Base-by-base conservation (phyloP, 106 monocot genomes). In the Phalaenopsis aphrodite region DNA sequence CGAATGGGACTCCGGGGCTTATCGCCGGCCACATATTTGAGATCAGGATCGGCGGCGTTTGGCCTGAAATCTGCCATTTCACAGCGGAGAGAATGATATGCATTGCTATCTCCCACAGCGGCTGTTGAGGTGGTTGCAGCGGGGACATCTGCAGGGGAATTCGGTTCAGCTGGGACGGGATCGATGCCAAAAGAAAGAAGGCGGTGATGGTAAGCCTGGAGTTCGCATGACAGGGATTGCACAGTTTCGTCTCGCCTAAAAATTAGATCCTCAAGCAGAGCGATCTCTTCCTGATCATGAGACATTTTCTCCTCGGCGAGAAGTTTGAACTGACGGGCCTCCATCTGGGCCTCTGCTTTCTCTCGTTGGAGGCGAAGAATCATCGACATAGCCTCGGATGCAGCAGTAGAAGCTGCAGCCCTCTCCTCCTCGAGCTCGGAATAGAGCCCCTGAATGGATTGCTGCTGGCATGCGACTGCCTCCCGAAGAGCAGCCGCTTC, bases 261-360 rank as follows among this genome's bases (percentile, higher is more conserved):
- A 39, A 78, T 38, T 4, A 78, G 57, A 21, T 78, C 57, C 11
- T 78, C 78, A 19, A 78, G 61, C 41, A 78, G 42, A 8, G 78
- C 78, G 19, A 78, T 78, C 57, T 78, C 57, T 7, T 78, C 18
- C 78, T 78, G 56, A 18, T 78, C 78, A 24, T 78, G 78, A 56
- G 41, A 56, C 78, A 78, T 78, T 39, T 57, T 78, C 78, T 78
- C 78, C 57, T 78, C 78, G 15, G 78, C 57, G n/a, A 78, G 17
- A 19, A 55, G 56, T 58, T 78, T 78, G 78, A 78, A 78, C 78
- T 78, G 78, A 38, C 78, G 78, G 18, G 61, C 37, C 1, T 78
- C 78, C 78, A 78, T 78, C 78, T 58, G 78, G 39, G 78, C 12
- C 78, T 78, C 78, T 8, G 78, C 56, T 49, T 78, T 78, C 57